Evolutionary conservation across 2,329 filamentous ascomycete species (phyloP).

Genomic region (Pleomassaria siparia): DNA sequence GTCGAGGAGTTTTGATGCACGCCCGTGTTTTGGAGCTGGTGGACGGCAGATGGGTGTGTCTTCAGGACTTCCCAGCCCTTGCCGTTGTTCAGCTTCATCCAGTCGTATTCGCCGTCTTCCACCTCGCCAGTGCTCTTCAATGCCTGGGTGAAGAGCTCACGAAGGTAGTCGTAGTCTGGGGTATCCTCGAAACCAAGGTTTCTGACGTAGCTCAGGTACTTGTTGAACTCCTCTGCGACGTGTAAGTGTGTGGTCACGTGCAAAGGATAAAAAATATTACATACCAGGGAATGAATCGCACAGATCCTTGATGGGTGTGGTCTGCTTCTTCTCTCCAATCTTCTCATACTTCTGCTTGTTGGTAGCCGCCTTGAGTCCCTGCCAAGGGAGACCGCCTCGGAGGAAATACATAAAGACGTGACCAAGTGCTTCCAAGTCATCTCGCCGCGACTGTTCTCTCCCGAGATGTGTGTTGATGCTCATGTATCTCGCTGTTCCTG

Average conservation of each 20-base stretch:
- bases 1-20: conserved; percentile 77
- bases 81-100: conserved; percentile 96
- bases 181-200: conserved; percentile 98
- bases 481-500: conserved; percentile 97
- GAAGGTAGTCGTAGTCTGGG: conserved; percentile 96
- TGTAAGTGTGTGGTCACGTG: conserved; percentile 29
- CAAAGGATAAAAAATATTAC: conserved; percentile 18
- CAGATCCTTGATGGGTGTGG: conserved; percentile 92
- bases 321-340: conserved; percentile 99
- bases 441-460: conserved; percentile 90
- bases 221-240: conserved; percentile 81
- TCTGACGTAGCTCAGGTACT: conserved; percentile 95
- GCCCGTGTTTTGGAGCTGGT: conserved; percentile 74
- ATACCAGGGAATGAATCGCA: conserved; percentile 87
- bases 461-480: conserved; percentile 99
- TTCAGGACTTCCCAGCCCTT: conserved; percentile 89
- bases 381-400: conserved; percentile 66
- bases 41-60: conserved; percentile 68
- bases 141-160: conserved; percentile 93
- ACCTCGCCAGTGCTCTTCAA: conserved; percentile 92
- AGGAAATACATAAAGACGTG: conserved; percentile 73
- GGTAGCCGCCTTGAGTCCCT: conserved; percentile 68
- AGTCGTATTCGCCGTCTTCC: conserved; percentile 98
- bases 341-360: conserved; percentile 99
- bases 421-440: conserved; percentile 85